phyloP scores from a whole-genome alignment of 1,139 yeast genomes.

The Pichia sp. region DNA sequence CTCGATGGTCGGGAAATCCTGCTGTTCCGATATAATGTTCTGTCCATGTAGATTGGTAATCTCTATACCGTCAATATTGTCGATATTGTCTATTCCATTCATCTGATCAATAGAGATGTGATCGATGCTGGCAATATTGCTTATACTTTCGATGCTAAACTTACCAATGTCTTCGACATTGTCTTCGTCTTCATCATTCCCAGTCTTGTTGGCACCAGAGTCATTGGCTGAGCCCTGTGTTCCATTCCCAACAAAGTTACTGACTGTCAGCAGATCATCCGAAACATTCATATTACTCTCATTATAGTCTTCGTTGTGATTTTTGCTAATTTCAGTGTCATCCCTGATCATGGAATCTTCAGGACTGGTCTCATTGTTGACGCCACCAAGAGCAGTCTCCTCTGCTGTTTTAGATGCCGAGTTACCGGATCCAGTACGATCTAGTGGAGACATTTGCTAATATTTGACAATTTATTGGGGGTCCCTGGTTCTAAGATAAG shows the following conservation, averaged over 20 bases:
- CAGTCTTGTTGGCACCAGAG: background rate
- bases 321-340: background rate
- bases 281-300: background rate
- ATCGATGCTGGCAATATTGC: conserved; percentile 2
- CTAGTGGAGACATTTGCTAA: background rate
- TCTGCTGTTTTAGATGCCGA: background rate
- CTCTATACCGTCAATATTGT: conserved; percentile 6
- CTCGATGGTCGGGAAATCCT: conserved; percentile 12
- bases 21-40: conserved; percentile 2
- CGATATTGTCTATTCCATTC: conserved; percentile 3
- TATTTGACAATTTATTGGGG: background rate
- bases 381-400: background rate
- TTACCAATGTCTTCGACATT: conserved; percentile 6
- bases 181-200: background rate
- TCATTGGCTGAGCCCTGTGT: background rate
- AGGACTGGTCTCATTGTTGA: background rate
- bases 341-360: background rate
- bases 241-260: background rate
- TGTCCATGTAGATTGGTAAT: background rate
- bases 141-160: conserved; percentile 7
- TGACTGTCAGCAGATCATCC: conserved; percentile 5
- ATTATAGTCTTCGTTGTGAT: background rate
- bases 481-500: background rate
- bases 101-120: conserved; percentile 7
- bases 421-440: background rate